Base-by-base conservation (phyloP, 805 yeast genomes). In the Candida vaughaniae region DNA sequence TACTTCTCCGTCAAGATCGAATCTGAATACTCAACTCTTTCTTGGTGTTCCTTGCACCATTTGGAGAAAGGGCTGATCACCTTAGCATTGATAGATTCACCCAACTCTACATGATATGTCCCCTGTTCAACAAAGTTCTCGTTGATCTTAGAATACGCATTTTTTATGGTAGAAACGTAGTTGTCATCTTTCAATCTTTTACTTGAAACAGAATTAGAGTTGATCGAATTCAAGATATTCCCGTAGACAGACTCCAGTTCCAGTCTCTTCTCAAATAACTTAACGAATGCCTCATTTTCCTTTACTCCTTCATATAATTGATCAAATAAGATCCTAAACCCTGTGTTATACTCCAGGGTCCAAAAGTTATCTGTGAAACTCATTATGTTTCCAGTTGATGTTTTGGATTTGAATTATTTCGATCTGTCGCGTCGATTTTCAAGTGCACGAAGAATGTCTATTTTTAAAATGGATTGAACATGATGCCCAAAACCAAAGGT, bases 281-380 rank as follows among this genome's bases (percentile, higher is more conserved):
- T 73, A 11, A 84, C 66, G 46, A 82, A 80, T 53, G 84, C 84
- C 22, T 76, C 78, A 54, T 85, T 82, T 56, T 87, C 95, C 17
- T 64, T 69, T 38, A 83, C 71, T 0, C 95, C 95, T 48, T 72
- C 75, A 41, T 71, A 64, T 28, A 81, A 62, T 45, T 75, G 75
- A 16, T 62, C 66, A 47, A 79, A 81, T 6, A 81, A 62, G 2
- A 64, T 60, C 34, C 69, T 64, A 31, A 75, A 58, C 25, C 85
- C 81, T 59, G 72, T 61, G 10, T 69, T 62, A 51, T 80, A 78
- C 52, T 83, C 90, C 19, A 66, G 67, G 6, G 88, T 71, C 95
- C 95, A 85, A 61, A 85, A 85, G 48, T 80, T 77, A 48, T 82
- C 87, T 4, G 86, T 78, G 62, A 85, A 83, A 15, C 86, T 76